Evolutionary conservation across 805 yeast species (phyloP).

Genomic region (Candida verbasci): DNA sequence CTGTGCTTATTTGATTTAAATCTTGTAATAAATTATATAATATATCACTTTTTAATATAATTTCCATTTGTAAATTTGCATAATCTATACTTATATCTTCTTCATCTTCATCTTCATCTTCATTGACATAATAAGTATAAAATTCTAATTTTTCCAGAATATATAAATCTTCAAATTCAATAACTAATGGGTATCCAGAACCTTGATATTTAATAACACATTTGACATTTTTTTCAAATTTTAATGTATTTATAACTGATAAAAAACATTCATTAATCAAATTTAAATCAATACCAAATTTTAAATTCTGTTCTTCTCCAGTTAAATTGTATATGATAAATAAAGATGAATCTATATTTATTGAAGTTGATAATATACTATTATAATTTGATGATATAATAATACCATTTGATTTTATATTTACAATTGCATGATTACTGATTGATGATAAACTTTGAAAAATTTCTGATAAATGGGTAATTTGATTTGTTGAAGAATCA

Average conservation of each 20-base stretch:
- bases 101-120: slow-evolving; percentile 15
- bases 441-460: slow-evolving; percentile 28
- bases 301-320: slow-evolving; percentile 9
- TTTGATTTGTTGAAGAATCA: slow-evolving; percentile 34
- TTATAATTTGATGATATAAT: slow-evolving; percentile 31
- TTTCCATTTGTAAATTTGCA: slow-evolving; percentile 26
- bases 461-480: slow-evolving; percentile 35
- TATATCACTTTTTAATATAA: slow-evolving; percentile 36
- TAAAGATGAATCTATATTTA: slow-evolving; percentile 33
- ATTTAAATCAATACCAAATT: slow-evolving; percentile 34
- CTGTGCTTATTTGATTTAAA: slow-evolving; percentile 31
- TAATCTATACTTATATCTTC: slow-evolving; percentile 23
- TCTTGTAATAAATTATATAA: slow-evolving; percentile 33
- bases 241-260: slow-evolving; percentile 20
- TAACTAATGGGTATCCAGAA: slow-evolving; percentile 33
- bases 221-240: slow-evolving; percentile 16
- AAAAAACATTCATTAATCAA: slow-evolving; percentile 32
- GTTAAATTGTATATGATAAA: slow-evolving; percentile 25
- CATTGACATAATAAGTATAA: slow-evolving; percentile 31
- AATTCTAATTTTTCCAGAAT: slow-evolving; percentile 41
- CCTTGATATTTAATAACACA: slow-evolving; percentile 37
- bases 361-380: slow-evolving; percentile 31
- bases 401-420: slow-evolving; percentile 29
- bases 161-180: slow-evolving; percentile 38
- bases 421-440: slow-evolving; percentile 30